Percentiles rank a stretch among this genome's conserved stretches.
phyloP scores from a whole-genome alignment of 31 red algal species.

The Odonthalia washingtoniensis region DNA sequence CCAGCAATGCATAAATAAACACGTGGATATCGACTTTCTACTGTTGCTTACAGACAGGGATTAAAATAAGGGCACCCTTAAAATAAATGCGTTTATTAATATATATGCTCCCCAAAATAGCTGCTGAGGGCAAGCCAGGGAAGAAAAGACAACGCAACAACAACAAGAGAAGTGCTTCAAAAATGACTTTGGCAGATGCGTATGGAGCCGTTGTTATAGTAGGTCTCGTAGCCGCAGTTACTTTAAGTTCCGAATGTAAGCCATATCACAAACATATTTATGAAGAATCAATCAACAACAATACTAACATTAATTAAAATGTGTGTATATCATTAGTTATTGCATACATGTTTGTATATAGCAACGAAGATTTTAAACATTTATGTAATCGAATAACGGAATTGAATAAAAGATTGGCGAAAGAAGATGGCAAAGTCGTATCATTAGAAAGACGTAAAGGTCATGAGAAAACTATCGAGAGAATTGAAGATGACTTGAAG shows the following conservation, averaged over 20 bases:
- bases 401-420: conserved; percentile 77
- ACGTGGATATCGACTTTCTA: too few species aligned
- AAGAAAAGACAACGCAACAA: too few species aligned
- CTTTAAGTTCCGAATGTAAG: conserved; percentile 58
- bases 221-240: conserved; percentile 51
- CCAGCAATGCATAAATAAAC: too few species aligned
- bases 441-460: conserved; percentile 71
- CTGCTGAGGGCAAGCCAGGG: too few species aligned
- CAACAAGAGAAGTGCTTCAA: neutral
- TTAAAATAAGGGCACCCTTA: too few species aligned
- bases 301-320: too few species aligned
- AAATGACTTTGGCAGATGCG: conserved; percentile 72
- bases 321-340: conserved; percentile 38
- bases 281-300: too few species aligned
- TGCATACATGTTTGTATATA: conserved; percentile 82
- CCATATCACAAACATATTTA: too few species aligned
- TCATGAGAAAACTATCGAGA: conserved; percentile 86
- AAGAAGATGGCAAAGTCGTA: conserved; percentile 83
- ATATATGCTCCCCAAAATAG: too few species aligned
- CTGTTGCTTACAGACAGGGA: too few species aligned
- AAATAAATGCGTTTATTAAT: too few species aligned
- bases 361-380: conserved; percentile 73
- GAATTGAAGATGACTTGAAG: conserved; percentile 86
- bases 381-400: conserved; percentile 70
- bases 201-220: conserved; percentile 63